Conservation (phyloP, 208 protist species). For the Leishmania lainsoni region DNA sequence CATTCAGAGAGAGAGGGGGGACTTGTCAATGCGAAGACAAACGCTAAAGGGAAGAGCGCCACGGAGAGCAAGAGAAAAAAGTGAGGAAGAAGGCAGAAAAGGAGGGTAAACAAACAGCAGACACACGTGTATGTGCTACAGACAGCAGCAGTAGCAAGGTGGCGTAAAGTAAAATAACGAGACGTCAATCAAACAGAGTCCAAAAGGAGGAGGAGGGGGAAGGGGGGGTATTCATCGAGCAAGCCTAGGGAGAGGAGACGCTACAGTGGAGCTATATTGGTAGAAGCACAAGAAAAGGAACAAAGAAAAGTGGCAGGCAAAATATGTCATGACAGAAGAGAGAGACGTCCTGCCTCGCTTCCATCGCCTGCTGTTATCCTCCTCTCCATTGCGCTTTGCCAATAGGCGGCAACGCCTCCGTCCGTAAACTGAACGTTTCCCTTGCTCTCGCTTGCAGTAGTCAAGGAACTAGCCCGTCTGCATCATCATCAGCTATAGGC, state of each 20-base stretch:
- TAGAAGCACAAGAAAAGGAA: not conserved
- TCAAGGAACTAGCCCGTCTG: not conserved
- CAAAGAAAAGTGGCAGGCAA: not conserved
- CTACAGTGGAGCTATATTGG: not conserved
- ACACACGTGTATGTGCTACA: not conserved
- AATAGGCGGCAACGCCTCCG: not conserved
- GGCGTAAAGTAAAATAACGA: not conserved
- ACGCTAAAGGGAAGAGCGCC: not conserved
- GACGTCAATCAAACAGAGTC: not conserved
- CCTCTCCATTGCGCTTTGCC: not conserved
- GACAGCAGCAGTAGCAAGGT: not conserved
- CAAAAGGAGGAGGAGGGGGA: too few relatives aligned
- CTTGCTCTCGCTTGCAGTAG: not conserved
- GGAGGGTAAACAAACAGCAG: not conserved
- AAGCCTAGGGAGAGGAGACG: not conserved
- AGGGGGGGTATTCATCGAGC: not conserved
- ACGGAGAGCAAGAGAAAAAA: not conserved
- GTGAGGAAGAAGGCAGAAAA: not conserved
- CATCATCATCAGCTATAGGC: not conserved
- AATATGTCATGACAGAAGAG: not conserved
- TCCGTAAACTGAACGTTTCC: not conserved
- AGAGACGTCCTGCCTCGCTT: not conserved
- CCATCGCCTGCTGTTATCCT: too few relatives aligned
- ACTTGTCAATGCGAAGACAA: not conserved
- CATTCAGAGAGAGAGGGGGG: not conserved